A percentile compares a stretch with the other conserved stretches of the same genome.
Evolutionary conservation across 2,329 filamentous ascomycete species (phyloP).

Genomic region (Sphaceloma murrayae): DNA sequence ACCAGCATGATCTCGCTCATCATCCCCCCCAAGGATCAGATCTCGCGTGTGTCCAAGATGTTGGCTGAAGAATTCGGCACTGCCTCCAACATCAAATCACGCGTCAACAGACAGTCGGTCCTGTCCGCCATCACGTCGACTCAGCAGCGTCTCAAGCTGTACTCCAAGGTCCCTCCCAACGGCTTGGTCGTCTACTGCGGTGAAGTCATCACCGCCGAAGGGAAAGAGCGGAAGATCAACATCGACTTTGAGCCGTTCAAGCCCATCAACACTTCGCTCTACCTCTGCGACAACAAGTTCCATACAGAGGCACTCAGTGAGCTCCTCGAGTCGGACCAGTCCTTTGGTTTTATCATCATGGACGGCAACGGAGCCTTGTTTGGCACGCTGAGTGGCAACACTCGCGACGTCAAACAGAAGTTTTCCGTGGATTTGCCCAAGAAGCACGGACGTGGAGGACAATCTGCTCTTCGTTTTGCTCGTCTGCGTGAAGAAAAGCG

Average conservation of each 20-base stretch:
- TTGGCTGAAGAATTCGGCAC: constrained; percentile 88
- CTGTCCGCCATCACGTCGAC: constrained; percentile 97
- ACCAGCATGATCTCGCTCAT: constrained; percentile 99
- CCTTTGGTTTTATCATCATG: constrained; percentile 99
- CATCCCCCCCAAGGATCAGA: constrained; percentile 96
- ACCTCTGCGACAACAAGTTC: constrained; percentile 99
- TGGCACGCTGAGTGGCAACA: constrained; percentile 93
- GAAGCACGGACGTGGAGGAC: constrained; percentile 99
- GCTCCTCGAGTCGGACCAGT: constrained; percentile 95
- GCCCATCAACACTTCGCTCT: constrained; percentile 98
- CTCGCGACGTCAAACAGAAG: constrained; percentile 92
- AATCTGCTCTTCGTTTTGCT: constrained; percentile 97
- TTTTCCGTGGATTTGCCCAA: constrained; percentile 98
- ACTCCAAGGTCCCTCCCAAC: constrained; percentile 97
- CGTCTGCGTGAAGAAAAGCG: constrained; percentile 99
- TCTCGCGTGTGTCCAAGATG: constrained; percentile 96
- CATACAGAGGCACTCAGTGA: constrained; percentile 96
- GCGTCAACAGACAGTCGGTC: constrained; percentile 96
- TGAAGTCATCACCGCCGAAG: constrained; percentile 98
- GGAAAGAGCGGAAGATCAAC: constrained; percentile 99
- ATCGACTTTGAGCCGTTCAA: constrained; percentile 99
- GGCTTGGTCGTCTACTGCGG: constrained; percentile 97
- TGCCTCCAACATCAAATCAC: constrained; percentile 98
- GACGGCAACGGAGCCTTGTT: constrained; percentile 98
- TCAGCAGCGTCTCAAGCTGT: constrained; percentile 96